Evolutionary conservation across 179 eudicot genomes (phyloP).

Genomic region (Carnegiea gigantea): DNA sequence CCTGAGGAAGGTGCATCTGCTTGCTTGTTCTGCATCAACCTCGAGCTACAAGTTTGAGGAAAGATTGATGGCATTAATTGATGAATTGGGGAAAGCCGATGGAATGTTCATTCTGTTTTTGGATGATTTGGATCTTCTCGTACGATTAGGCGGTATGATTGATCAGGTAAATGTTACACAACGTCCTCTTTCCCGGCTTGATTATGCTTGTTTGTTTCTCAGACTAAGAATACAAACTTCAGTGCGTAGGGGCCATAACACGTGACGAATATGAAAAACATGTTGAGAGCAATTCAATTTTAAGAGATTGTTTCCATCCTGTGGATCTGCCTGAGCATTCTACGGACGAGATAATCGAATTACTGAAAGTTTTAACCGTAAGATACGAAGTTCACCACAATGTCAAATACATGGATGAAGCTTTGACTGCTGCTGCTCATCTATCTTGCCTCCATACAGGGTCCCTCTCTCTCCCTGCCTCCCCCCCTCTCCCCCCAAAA

Average conservation of each 20-base stretch:
- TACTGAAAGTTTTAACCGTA: constrained; percentile 20
- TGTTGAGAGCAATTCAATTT: constrained; percentile 26
- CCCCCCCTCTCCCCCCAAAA: not conserved
- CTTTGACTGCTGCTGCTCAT: constrained; percentile 30
- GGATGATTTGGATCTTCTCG: constrained; percentile 39
- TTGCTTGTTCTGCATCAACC: constrained; percentile 27
- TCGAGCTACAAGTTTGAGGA: constrained; percentile 26
- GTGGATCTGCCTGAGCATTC: constrained; percentile 29
- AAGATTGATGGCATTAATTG: constrained; percentile 29
- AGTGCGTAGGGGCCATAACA: constrained; percentile 36
- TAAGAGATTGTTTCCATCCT: constrained; percentile 22
- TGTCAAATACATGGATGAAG: constrained; percentile 32
- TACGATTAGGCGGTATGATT: constrained; percentile 24
- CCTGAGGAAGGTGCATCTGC: constrained; percentile 37
- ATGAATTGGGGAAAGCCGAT: constrained; percentile 30
- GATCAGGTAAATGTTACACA: not conserved
- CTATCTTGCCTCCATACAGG: constrained; percentile 29
- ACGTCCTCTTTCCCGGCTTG: not conserved
- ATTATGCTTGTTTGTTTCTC: not conserved
- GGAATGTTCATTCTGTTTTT: constrained; percentile 32
- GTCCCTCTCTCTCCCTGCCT: constrained; percentile 4
- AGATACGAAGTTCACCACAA: constrained; percentile 35
- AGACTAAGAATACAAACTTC: not conserved
- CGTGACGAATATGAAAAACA: constrained; percentile 24
- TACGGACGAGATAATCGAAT: constrained; percentile 28